A percentile compares a stretch with the other conserved stretches of the same genome.
These are phyloP conservation scores for Lentinula novae-zelandiae DNA, from an alignment of 1,284 basidiomycete genomes.

Conservation along the genomic window DNA sequence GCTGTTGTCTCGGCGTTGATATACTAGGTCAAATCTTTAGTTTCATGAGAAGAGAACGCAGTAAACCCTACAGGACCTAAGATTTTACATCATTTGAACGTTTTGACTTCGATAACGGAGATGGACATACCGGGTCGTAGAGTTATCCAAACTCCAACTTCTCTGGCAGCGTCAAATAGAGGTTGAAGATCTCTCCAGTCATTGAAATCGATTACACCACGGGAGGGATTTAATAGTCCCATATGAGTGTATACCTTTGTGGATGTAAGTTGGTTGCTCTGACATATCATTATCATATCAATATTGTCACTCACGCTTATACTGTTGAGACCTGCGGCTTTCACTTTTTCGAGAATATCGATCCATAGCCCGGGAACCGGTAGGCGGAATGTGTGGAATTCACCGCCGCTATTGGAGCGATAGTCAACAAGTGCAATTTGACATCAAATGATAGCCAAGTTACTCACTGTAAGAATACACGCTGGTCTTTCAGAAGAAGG, in stretches of 20 bases:
- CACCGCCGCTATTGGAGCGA: slow-evolving; percentile 44
- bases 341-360: slow-evolving; percentile 79
- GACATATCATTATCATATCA: neutral
- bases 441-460: neutral
- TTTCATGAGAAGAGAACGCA: neutral
- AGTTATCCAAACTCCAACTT: slow-evolving; percentile 61
- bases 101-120: slow-evolving; percentile 1
- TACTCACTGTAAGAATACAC: slow-evolving; percentile 50
- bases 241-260: slow-evolving; percentile 54
- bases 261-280: neutral
- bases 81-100: neutral
- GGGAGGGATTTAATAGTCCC: slow-evolving; percentile 72
- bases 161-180: slow-evolving; percentile 59
- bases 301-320: slow-evolving; percentile 43
- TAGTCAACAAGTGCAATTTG: neutral
- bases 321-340: slow-evolving; percentile 78
- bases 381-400: slow-evolving; percentile 81
- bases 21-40: slow-evolving; percentile 31
- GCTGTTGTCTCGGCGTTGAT: slow-evolving; percentile 82
- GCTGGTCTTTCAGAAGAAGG: slow-evolving; percentile 48
- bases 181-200: slow-evolving; percentile 65
- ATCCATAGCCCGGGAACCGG: slow-evolving; percentile 79
- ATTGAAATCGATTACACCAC: slow-evolving; percentile 69
- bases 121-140: slow-evolving; percentile 52
- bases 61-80: slow-evolving; percentile 26